A percentile compares a stretch with the other conserved stretches of the same genome.
Evolutionary conservation across 805 yeast species (phyloP).

Genomic region (Ogataea angusta): DNA sequence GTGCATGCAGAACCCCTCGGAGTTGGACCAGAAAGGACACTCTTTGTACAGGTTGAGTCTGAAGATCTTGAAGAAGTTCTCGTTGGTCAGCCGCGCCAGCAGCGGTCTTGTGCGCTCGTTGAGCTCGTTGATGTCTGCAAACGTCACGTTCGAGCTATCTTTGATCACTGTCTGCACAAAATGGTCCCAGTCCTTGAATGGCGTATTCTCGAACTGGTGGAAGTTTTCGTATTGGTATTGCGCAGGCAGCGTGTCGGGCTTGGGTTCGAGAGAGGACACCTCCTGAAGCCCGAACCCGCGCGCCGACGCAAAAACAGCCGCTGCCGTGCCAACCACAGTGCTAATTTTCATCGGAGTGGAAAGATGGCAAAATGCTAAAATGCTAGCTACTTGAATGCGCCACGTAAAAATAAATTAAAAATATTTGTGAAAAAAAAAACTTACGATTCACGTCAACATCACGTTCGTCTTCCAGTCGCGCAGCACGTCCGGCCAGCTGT

Average conservation of each 20-base stretch:
- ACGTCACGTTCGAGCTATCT: conserved; percentile 33
- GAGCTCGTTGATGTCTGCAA: conserved; percentile 47
- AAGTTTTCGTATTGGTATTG: conserved; percentile 26
- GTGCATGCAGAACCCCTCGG: conserved; percentile 77
- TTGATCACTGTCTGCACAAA: conserved; percentile 24
- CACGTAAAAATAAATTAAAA: conserved; percentile 7
- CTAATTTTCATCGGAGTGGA: conserved; percentile 2
- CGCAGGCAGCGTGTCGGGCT: conserved; percentile 23
- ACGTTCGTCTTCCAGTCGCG: conserved; percentile 84
- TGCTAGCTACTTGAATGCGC: conserved; percentile 2
- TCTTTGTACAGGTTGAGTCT: conserved; percentile 75
- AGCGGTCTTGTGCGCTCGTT: conserved; percentile 53
- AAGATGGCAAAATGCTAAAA: background rate
- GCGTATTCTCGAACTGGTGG: conserved; percentile 33
- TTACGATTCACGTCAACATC: conserved; percentile 50
- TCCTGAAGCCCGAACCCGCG: conserved; percentile 14
- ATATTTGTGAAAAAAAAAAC: background rate
- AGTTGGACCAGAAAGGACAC: conserved; percentile 85
- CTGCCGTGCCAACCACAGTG: background rate
- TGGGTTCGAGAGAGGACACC: conserved; percentile 22
- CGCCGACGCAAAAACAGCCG: background rate
- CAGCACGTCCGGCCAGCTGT: conserved; percentile 76
- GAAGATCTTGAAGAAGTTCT: conserved; percentile 86
- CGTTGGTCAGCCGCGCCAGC: conserved; percentile 55
- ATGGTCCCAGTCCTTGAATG: conserved; percentile 25